Evolutionary conservation across 257 asterid genomes (phyloP).

Genomic region (Solanum gandarillasii): DNA sequence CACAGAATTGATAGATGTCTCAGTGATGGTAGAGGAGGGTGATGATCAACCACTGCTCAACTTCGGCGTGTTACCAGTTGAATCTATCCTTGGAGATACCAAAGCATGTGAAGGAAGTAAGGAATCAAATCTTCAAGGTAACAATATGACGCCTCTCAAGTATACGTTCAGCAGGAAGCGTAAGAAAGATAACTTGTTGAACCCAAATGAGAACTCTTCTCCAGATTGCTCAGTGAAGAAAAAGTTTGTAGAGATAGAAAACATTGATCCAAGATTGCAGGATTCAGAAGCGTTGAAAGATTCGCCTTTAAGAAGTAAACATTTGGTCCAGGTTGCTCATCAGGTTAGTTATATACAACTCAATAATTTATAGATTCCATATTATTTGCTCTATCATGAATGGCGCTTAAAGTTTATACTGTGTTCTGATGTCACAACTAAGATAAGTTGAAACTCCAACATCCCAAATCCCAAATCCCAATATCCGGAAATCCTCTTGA

Average conservation of each 20-base stretch:
- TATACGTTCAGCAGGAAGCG: constrained; percentile 39
- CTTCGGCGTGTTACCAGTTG: constrained; percentile 16
- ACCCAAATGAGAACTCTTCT: constrained; percentile 13
- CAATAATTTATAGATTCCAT: not conserved
- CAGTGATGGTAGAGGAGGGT: constrained; percentile 16
- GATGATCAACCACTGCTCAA: constrained; percentile 16
- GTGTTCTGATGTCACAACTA: not conserved
- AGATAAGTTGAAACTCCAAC: not conserved
- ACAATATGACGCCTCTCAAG: constrained; percentile 3
- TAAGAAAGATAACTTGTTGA: constrained; percentile 21
- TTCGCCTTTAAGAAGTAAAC: constrained; percentile 12
- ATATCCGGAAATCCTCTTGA: too few species aligned
- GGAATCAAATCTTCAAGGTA: not conserved
- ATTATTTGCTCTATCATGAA: not conserved
- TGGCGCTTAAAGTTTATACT: not conserved
- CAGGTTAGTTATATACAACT: constrained; percentile 20
- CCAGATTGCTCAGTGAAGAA: constrained; percentile 7
- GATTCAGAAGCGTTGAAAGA: not conserved
- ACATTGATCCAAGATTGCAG: constrained; percentile 8
- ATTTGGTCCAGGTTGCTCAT: constrained; percentile 28
- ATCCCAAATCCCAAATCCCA: not conserved
- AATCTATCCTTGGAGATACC: constrained; percentile 5
- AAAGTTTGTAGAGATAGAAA: not conserved
- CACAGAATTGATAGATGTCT: constrained; percentile 21
- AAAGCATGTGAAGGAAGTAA: constrained; percentile 10